These are phyloP conservation scores for Tetracentron sinense DNA, from an alignment of 164 flowering plant genomes.

Conservation along the genomic window DNA sequence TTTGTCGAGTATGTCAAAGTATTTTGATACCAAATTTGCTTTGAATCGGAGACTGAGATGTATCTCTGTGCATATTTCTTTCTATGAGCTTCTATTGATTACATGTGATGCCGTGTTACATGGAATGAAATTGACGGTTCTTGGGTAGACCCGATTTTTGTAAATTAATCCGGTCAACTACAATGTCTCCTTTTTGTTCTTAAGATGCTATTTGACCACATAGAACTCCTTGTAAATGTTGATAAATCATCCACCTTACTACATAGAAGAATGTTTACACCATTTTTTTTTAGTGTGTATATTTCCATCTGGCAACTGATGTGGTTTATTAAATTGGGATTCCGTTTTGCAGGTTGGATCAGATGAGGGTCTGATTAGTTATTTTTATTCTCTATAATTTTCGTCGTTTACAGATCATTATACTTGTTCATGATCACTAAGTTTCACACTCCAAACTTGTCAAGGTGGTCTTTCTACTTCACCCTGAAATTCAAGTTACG, in stretches of 20 bases:
- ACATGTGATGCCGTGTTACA: no score
- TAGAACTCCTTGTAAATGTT: no score
- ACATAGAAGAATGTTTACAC: no score
- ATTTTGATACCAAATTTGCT: neutral
- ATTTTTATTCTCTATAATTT: neutral
- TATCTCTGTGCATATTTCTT: neutral
- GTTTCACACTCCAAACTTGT: neutral
- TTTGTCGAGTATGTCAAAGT: neutral
- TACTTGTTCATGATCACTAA: neutral
- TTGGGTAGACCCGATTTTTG: no score
- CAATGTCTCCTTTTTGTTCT: no score
- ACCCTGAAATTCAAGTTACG: neutral
- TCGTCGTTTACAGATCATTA: neutral
- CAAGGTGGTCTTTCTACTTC: neutral
- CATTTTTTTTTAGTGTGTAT: no score
- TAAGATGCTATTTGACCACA: no score
- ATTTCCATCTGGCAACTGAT: no score
- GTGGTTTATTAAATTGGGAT: neutral
- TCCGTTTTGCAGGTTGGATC: slow-evolving; percentile 1
- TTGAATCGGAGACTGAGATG: neutral
- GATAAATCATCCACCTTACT: no score
- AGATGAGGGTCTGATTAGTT: neutral
- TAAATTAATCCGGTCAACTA: no score
- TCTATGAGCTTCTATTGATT: no score
- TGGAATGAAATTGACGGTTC: no score